Base-by-base conservation (phyloP, 169 alveolate species). In the Eimeria acervulina region DNA sequence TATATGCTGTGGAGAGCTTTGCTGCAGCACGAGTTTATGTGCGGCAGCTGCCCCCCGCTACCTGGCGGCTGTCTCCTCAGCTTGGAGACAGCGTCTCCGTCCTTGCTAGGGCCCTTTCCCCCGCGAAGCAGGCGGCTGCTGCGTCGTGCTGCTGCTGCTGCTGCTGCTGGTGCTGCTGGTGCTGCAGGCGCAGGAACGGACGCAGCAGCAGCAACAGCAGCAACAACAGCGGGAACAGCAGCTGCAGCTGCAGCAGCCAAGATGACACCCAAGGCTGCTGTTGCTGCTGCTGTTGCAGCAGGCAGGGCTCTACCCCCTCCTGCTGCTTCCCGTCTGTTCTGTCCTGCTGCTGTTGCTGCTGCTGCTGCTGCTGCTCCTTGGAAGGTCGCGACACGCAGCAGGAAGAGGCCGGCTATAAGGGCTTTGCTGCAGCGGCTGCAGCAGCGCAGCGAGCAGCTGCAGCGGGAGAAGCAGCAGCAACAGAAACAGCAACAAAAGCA, bases 61-160 rank as follows among this genome's bases (percentile, higher is more conserved):
- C 85, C 94, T 23, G 94, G 72, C 12, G 94, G 47, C 12, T 55
- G 47, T 36, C 61, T 88, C 66, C 68, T 88, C 1, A 78, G 84
- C 28, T 81, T 88, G 7, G 94, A 88, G 74, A 63, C 66, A 13
- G 23, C 40, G 74, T 38, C 68, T 78, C 94, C 94, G n/a, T 81
- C 94, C 23, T 61, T 88, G 7, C 40, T 88, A 15, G 94, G 94
- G 31, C 94, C 94, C 33, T 88, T 88, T 51, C 94, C 81, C 40
- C 94, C 94, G 1, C 94, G 94, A 15, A 2, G 84, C 36, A 81
- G 94, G 84, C 81, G 61, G 72, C 76, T 38, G 92, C 47, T 52
- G 78, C 92, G 78, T 23, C 78, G 78, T n/a, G 92, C 70, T 47
- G 91, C 52, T 28, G 36, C 28, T 44, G 36, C 78, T 28, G 78